phyloP scores from a whole-genome alignment of 257 asterid genomes.

The Sherardia arvensis region DNA sequence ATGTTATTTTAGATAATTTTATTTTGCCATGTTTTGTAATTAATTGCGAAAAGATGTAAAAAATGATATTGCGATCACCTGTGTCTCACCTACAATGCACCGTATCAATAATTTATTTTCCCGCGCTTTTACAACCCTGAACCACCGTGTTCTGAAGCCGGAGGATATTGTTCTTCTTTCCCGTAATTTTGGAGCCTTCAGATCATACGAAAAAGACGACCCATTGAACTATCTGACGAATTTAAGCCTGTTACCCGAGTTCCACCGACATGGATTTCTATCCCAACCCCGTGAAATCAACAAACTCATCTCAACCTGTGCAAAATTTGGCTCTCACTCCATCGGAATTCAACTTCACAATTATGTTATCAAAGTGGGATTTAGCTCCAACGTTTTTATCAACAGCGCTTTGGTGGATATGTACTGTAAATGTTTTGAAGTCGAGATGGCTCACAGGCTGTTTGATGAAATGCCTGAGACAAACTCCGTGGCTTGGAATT shows the following conservation, averaged over 20 bases:
- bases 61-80: constrained; percentile 20
- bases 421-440: constrained; percentile 32
- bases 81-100: constrained; percentile 10
- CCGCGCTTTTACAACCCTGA: constrained; percentile 10
- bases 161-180: constrained; percentile 6
- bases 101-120: constrained; percentile 8
- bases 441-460: constrained; percentile 25
- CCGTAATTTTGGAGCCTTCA: constrained; percentile 11
- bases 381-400: constrained; percentile 34
- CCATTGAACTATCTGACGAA: constrained; percentile 6
- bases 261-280: constrained; percentile 21
- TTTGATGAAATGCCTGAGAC: constrained; percentile 48
- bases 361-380: constrained; percentile 38
- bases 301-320: constrained; percentile 38
- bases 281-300: constrained; percentile 25
- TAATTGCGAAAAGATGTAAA: neutral
- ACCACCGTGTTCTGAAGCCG: neutral
- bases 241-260: constrained; percentile 13
- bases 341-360: constrained; percentile 42
- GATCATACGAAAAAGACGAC: neutral
- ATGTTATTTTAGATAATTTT: too few relatives aligned
- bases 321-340: constrained; percentile 16
- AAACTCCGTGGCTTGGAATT: constrained; percentile 43
- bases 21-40: too few relatives aligned
- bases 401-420: constrained; percentile 36